Evolutionary conservation across 371 early-diverging fungal species (phyloP).

Genomic region (Lichtheimia ornata): DNA sequence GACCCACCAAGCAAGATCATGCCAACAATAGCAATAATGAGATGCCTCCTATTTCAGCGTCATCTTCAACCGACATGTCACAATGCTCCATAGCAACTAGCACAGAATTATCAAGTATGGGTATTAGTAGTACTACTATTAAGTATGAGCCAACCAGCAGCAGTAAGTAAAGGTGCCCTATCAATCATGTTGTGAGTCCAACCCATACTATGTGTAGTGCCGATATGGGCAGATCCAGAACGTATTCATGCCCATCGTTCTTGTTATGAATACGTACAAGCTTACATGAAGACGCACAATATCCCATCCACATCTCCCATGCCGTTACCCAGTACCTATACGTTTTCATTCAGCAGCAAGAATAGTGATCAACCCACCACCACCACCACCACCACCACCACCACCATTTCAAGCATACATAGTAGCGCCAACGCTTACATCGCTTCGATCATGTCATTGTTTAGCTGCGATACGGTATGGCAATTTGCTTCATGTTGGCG

Average conservation of each 20-base stretch:
- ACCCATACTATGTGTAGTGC: not conserved
- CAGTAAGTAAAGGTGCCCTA: too few species aligned
- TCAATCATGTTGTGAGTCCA: too few species aligned
- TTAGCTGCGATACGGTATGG: not conserved
- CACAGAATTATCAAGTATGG: too few species aligned
- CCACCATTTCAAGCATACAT: not conserved
- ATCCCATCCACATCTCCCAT: not conserved
- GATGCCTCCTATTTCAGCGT: too few species aligned
- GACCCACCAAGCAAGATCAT: too few species aligned
- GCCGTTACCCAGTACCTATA: not conserved
- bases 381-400: not conserved
- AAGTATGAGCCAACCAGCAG: too few species aligned
- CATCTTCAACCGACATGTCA: too few species aligned
- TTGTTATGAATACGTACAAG: not conserved
- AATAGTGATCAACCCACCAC: not conserved
- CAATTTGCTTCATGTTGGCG: not conserved
- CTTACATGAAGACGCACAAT: not conserved
- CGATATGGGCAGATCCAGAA: not conserved
- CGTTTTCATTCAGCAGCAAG: not conserved
- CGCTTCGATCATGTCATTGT: not conserved
- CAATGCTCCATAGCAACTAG: too few species aligned
- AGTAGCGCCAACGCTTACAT: not conserved
- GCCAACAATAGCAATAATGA: too few species aligned
- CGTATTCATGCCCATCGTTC: not conserved
- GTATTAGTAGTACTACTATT: too few species aligned